Conservation (phyloP, 495 filamentous ascomycete species). For the Platismatia glauca region DNA sequence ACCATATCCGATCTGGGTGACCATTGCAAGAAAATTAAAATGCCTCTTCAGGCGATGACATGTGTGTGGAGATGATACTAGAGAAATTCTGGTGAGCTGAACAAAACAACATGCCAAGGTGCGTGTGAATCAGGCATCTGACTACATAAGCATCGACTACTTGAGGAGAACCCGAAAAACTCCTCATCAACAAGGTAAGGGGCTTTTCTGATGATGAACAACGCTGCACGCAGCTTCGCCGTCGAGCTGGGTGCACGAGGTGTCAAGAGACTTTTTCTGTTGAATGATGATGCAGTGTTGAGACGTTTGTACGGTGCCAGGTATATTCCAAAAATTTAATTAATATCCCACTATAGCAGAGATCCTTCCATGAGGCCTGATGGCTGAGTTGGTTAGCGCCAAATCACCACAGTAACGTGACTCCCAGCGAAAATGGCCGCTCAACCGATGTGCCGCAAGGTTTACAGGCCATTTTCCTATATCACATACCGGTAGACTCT, state of each 20-base stretch:
- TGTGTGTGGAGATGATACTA: neutral
- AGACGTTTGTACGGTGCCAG: neutral
- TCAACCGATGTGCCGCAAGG: neutral
- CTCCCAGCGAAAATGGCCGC: neutral
- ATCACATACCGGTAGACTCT: neutral
- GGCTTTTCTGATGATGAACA: neutral
- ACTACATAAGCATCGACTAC: neutral
- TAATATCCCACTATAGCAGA: neutral
- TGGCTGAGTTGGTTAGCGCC: neutral
- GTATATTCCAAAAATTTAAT: neutral
- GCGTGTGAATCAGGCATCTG: neutral
- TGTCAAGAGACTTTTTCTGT: neutral
- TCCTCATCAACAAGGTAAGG: neutral
- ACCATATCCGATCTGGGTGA: neutral
- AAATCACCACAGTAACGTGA: neutral
- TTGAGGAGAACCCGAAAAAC: neutral
- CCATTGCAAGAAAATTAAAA: neutral
- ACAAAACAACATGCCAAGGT: neutral
- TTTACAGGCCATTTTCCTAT: constrained; percentile 2
- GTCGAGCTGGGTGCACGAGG: neutral
- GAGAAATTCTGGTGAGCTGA: neutral
- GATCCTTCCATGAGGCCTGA: neutral
- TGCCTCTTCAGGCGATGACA: neutral
- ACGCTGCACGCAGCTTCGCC: neutral
- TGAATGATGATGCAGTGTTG: neutral